Evolutionary conservation across 1,284 basidiomycete species (phyloP).

Genomic region (Austroboletus olivaceoglutinosus): DNA sequence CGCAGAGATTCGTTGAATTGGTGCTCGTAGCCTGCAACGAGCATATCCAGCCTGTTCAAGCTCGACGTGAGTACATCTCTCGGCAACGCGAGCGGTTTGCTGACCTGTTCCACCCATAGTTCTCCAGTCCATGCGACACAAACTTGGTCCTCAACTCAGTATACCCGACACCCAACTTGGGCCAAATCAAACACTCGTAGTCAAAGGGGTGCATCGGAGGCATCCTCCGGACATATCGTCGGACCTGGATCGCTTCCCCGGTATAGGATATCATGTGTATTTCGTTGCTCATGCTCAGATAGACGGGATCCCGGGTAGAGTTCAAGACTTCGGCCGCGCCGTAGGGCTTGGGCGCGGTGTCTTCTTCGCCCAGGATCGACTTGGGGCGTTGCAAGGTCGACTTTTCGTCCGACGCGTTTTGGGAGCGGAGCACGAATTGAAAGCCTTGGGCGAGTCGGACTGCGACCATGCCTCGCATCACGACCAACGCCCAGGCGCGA

Average conservation of each 20-base stretch:
- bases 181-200: constrained; percentile 93
- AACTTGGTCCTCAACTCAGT: constrained; percentile 80
- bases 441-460: constrained; percentile 95
- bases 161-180: constrained; percentile 84
- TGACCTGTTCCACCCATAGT: constrained; percentile 80
- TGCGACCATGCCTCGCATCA: constrained; percentile 93
- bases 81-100: constrained; percentile 11
- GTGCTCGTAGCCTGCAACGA: constrained; percentile 84
- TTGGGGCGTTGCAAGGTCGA: constrained; percentile 47
- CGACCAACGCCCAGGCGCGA: constrained; percentile 73
- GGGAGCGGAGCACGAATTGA: constrained; percentile 76
- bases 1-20: constrained; percentile 78
- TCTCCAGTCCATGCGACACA: constrained; percentile 73
- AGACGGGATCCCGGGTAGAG: constrained; percentile 74
- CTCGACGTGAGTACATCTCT: not conserved
- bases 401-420: constrained; percentile 30
- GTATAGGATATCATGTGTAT: constrained; percentile 90
- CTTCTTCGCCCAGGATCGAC: constrained; percentile 58
- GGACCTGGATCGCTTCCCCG: constrained; percentile 85
- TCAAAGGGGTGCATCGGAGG: constrained; percentile 60
- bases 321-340: constrained; percentile 73
- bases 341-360: constrained; percentile 51
- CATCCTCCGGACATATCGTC: constrained; percentile 81
- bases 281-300: constrained; percentile 92
- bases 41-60: constrained; percentile 62